Conservation (phyloP, 2,329 filamentous ascomycete species). For the Epichloe sp. region DNA sequence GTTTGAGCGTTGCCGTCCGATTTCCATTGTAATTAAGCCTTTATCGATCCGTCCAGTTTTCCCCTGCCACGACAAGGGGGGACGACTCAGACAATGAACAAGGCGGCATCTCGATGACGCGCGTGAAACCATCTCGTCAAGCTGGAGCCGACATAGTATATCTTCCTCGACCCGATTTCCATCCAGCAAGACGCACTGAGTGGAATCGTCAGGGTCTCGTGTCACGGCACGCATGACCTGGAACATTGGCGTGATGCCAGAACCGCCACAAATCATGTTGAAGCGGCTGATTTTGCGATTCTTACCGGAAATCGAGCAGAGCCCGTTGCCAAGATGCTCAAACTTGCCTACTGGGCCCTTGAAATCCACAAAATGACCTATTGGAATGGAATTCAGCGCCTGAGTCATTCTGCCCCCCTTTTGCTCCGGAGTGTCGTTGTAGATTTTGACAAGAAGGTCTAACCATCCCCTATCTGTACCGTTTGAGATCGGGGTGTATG, state of each 20-base stretch:
- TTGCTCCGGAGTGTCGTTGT: constrained; percentile 44
- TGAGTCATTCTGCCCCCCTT: constrained; percentile 71
- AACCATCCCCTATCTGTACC: constrained; percentile 46
- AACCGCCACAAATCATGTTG: constrained; percentile 78
- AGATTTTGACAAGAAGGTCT: constrained; percentile 73
- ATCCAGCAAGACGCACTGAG: constrained; percentile 59
- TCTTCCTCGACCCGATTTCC: constrained; percentile 68
- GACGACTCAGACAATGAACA: constrained; percentile 56
- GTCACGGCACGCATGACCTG: constrained; percentile 67
- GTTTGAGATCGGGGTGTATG: constrained; percentile 75
- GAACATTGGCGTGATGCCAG: constrained; percentile 86
- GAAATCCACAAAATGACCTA: constrained; percentile 66
- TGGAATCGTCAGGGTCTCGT: constrained; percentile 47
- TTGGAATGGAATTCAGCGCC: constrained; percentile 58
- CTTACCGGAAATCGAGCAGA: constrained; percentile 46
- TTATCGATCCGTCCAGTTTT: constrained; percentile 52
- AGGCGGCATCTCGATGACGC: constrained; percentile 48
- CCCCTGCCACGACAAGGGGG: constrained; percentile 54
- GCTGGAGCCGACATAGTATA: constrained; percentile 64
- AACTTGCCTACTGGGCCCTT: constrained; percentile 84
- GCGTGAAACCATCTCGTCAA: constrained; percentile 47
- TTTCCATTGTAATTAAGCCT: constrained; percentile 47
- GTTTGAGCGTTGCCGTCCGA: constrained; percentile 26
- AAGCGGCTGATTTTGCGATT: constrained; percentile 50
- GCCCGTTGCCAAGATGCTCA: constrained; percentile 57